Base-by-base conservation (phyloP, 2,329 filamentous ascomycete genomes). In the Aspergillus sp. region DNA sequence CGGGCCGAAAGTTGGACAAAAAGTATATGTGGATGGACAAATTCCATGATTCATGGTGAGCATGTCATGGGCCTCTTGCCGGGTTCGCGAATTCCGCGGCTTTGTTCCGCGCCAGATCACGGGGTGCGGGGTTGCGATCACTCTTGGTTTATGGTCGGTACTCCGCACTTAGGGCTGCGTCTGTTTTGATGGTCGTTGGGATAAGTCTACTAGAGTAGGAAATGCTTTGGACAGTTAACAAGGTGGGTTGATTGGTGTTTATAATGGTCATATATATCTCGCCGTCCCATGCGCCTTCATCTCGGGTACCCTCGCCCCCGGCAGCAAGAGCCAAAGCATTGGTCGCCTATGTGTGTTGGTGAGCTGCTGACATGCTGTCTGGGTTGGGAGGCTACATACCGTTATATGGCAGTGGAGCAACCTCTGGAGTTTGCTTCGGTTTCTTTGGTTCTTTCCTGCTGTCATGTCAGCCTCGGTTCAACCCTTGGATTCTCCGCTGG, bases 291-390 rank as follows among this genome's bases (percentile, higher is more conserved):
- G 1, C 22, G 7, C 25, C 9, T n/a, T 38, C 41, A 57, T 6
- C 47, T 47, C 7, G 55, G 17, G 25, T 52, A 52, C 7, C 38
- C 48, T 15, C 49, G 7, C 1, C 56, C 56, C 1, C 56, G 56
- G 15, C 56, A 58, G 13, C 56, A 58, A 4, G 56, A 58, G 23
- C 56, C 56, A 15, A 58, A 58, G 19, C 56, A 58, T 53, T 58
- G 56, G 25, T 58, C 56, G 1, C 56, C 56, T 58, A 38, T 15
- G 1, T 13, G 23, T 7, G 19, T 22, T 7, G 19, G 19, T 19
- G 19, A 19, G 19, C 19, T 19, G 19, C 19, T 19, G 19, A 19
- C 19, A 19, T 19, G 19, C 19, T 19, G 19, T 19, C 19, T 19
- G 19, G 19, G 19, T 19, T 19, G 19, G 19, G 19, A 19, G 19